Percentiles rank a stretch among this genome's conserved stretches.
Evolutionary conservation across 2,329 filamentous ascomycete genomes (phyloP).

Genomic region (Alternaria dauci): DNA sequence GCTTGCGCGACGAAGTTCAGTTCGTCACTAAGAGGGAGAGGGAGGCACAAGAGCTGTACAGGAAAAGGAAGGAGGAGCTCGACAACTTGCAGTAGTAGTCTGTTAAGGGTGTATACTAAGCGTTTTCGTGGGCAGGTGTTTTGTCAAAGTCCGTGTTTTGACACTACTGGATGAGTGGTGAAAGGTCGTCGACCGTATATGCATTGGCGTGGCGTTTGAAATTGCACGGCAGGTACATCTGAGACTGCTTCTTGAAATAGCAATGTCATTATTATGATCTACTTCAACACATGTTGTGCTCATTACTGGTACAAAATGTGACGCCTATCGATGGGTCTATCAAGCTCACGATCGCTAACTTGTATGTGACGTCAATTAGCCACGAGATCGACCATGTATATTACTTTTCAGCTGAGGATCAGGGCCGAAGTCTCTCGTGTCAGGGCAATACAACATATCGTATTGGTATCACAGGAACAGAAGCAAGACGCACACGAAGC

Average conservation of each 20-base stretch:
- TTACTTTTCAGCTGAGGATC: not conserved
- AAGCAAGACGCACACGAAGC: not conserved
- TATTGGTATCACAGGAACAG: not conserved
- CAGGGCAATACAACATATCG: not conserved
- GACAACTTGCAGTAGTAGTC: constrained; percentile 61
- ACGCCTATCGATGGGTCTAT: not conserved
- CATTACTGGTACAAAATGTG: not conserved
- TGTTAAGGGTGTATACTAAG: constrained; percentile 50
- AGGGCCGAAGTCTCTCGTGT: not conserved
- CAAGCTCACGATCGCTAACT: not conserved
- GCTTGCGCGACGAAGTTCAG: constrained; percentile 81
- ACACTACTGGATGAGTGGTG: not conserved
- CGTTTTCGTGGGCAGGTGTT: not conserved
- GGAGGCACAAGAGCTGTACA: constrained; percentile 89
- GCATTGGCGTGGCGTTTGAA: constrained; percentile 22
- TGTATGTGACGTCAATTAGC: not conserved
- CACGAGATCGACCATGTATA: not conserved
- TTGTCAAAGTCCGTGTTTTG: not conserved
- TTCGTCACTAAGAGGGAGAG: constrained; percentile 83
- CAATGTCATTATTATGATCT: constrained; percentile 2
- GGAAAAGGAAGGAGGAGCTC: constrained; percentile 79
- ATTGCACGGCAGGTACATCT: constrained; percentile 8
- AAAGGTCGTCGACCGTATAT: not conserved
- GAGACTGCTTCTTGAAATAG: constrained; percentile 1
- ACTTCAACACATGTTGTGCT: not conserved